A percentile compares a stretch with the other conserved stretches of the same genome.
phyloP scores from a whole-genome alignment of 2,329 filamentous ascomycete species.

The Pseudocercospora ulei region DNA sequence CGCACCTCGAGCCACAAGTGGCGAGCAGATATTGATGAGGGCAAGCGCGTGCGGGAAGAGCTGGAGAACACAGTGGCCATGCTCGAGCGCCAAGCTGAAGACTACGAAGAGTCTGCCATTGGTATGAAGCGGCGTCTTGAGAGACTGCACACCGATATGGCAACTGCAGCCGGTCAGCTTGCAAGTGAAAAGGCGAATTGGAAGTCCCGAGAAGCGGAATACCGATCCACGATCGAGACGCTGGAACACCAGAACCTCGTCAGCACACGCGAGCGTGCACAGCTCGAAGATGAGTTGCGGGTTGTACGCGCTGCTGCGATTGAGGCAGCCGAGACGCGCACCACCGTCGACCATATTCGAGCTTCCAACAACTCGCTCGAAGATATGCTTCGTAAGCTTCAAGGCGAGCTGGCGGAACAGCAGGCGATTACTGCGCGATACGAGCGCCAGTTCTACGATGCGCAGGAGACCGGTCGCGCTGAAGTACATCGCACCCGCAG shows the following conservation, averaged over 20 bases:
- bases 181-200: slow-evolving; percentile 72
- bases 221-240: slow-evolving; percentile 46
- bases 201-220: slow-evolving; percentile 57
- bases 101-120: slow-evolving; percentile 54
- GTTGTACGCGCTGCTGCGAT: slow-evolving; percentile 52
- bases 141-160: slow-evolving; percentile 79
- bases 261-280: slow-evolving; percentile 38
- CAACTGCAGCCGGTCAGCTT: slow-evolving; percentile 64
- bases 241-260: slow-evolving; percentile 46
- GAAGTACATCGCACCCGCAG: slow-evolving; percentile 74
- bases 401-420: slow-evolving; percentile 59
- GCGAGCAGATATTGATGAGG: slow-evolving; percentile 50
- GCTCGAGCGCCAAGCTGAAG: slow-evolving; percentile 69
- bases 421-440: slow-evolving; percentile 59
- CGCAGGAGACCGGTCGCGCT: slow-evolving; percentile 64
- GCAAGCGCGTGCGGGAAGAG: slow-evolving; percentile 56
- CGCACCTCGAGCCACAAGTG: slow-evolving; percentile 51
- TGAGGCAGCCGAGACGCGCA: slow-evolving; percentile 65
- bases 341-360: slow-evolving; percentile 50
- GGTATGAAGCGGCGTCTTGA: slow-evolving; percentile 72
- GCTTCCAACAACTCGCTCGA: slow-evolving; percentile 26
- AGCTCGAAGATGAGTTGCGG: slow-evolving; percentile 42
- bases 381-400: slow-evolving; percentile 28
- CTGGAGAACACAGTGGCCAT: slow-evolving; percentile 53
- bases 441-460: slow-evolving; percentile 75